Percentiles rank a stretch among this genome's conserved stretches.
Evolutionary conservation across 23 red algal genomes (phyloP).

Genomic region (Gracilariopsis chorda): DNA sequence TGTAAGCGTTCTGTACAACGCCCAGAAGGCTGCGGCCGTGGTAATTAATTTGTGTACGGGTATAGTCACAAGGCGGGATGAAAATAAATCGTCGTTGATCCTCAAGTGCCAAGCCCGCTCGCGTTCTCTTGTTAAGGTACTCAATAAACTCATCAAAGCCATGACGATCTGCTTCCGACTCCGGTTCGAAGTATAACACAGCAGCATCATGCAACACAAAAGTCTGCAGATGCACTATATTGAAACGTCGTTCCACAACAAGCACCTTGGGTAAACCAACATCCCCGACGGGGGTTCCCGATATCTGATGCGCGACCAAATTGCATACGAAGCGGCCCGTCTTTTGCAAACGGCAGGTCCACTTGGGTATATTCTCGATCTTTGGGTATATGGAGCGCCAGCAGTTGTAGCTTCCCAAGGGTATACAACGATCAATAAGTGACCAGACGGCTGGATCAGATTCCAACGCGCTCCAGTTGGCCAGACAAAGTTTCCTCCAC

Average conservation of each 20-base stretch:
- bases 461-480: constrained; percentile 78
- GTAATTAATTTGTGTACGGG: constrained; percentile 69
- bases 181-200: constrained; percentile 97
- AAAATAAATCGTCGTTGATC: constrained; percentile 98
- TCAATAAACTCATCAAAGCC: constrained; percentile 98
- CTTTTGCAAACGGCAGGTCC: constrained; percentile 94
- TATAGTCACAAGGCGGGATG: constrained; percentile 97
- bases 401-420: background rate
- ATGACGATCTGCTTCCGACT: constrained; percentile 57
- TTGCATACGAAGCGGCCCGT: constrained; percentile 99
- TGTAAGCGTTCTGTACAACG: constrained; percentile 93
- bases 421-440: constrained; percentile 69
- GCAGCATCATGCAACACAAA: constrained; percentile 96
- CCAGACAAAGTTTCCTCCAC: constrained; percentile 80
- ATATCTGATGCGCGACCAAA: constrained; percentile 94
- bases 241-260: constrained; percentile 98
- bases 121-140: constrained; percentile 84
- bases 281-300: constrained; percentile 60
- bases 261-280: constrained; percentile 69
- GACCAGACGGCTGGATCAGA: constrained; percentile 76
- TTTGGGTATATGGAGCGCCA: constrained; percentile 90
- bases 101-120: constrained; percentile 94
- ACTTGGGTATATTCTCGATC: constrained; percentile 44
- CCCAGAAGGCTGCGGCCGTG: constrained; percentile 79
- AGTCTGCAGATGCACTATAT: constrained; percentile 84